A percentile compares a stretch with the other conserved stretches of the same genome.
These are phyloP conservation scores for Myxozyma udenii DNA, from an alignment of 805 yeast genomes.

Conservation along the genomic window DNA sequence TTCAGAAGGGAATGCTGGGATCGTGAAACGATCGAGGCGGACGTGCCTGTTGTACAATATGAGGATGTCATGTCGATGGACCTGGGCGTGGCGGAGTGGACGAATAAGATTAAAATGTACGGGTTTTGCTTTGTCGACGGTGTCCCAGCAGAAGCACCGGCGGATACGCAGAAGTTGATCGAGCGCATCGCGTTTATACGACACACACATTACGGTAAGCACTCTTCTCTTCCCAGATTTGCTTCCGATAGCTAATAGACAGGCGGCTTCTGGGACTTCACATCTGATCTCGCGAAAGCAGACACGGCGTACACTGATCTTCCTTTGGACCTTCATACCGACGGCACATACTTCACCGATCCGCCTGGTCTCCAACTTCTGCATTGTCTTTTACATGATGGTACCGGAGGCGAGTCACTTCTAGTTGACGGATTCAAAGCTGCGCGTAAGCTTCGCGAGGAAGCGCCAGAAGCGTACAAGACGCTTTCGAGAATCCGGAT, in stretches of 20 bases:
- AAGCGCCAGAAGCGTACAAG: constrained; percentile 52
- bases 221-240: too few relatives aligned
- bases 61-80: constrained; percentile 46
- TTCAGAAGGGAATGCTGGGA: constrained; percentile 35
- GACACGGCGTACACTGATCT: constrained; percentile 72
- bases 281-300: constrained; percentile 61
- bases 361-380: constrained; percentile 70
- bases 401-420: constrained; percentile 64
- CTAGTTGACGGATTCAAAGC: constrained; percentile 64
- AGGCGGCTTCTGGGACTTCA: constrained; percentile 76
- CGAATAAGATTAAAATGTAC: constrained; percentile 48
- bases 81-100: constrained; percentile 54
- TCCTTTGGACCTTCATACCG: constrained; percentile 63
- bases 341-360: constrained; percentile 72
- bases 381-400: constrained; percentile 59
- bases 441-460: constrained; percentile 49
- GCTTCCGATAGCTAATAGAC: background rate
- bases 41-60: constrained; percentile 51
- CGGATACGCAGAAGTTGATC: constrained; percentile 56
- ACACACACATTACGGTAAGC: constrained; percentile 59
- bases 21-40: constrained; percentile 38
- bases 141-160: constrained; percentile 55
- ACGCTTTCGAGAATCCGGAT: constrained; percentile 50
- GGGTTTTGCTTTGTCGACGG: constrained; percentile 63
- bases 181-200: constrained; percentile 58